Percentiles rank a stretch among this genome's conserved stretches.
Conservation (phyloP, 2,329 filamentous ascomycete species). For the Tolypocladium album region DNA sequence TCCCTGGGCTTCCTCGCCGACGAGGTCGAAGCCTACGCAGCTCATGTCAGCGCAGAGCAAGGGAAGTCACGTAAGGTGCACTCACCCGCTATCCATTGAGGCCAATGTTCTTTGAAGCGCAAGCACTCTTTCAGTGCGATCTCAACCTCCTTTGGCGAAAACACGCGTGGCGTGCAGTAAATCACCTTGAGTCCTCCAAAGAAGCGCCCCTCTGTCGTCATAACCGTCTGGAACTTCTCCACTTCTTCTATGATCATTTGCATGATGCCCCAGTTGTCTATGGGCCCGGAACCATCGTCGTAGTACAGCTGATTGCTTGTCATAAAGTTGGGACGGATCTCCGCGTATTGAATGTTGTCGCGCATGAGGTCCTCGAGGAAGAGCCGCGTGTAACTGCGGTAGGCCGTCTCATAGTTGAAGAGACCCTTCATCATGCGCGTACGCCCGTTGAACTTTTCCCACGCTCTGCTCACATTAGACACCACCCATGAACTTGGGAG, state of each 20-base stretch:
- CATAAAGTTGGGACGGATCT: slow-evolving; percentile 61
- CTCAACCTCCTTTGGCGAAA: slow-evolving; percentile 34
- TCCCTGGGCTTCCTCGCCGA: slow-evolving; percentile 56
- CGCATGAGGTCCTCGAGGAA: slow-evolving; percentile 51
- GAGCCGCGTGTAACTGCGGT: slow-evolving; percentile 45
- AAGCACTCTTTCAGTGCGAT: slow-evolving; percentile 50
- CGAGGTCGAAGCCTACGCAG: slow-evolving; percentile 54
- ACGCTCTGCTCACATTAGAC: slow-evolving; percentile 27
- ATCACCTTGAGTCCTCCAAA: slow-evolving; percentile 61
- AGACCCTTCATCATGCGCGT: slow-evolving; percentile 66
- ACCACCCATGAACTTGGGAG: background rate
- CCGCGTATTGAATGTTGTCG: slow-evolving; percentile 61
- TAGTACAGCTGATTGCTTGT: slow-evolving; percentile 48
- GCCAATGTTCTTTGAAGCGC: slow-evolving; percentile 44
- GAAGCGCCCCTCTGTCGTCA: slow-evolving; percentile 17
- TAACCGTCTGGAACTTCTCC: slow-evolving; percentile 30
- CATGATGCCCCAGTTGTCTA: slow-evolving; percentile 51
- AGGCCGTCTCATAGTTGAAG: slow-evolving; percentile 55
- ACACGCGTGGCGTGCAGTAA: slow-evolving; percentile 58
- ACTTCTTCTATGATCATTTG: slow-evolving; percentile 46
- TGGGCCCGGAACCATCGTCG: slow-evolving; percentile 40
- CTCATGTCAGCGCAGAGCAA: background rate
- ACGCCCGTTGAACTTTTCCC: slow-evolving; percentile 55
- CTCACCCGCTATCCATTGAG: slow-evolving; percentile 52
- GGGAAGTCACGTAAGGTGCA: background rate